Conservation (phyloP, 441 rosid species). For the Gossypium schwendimanii region DNA sequence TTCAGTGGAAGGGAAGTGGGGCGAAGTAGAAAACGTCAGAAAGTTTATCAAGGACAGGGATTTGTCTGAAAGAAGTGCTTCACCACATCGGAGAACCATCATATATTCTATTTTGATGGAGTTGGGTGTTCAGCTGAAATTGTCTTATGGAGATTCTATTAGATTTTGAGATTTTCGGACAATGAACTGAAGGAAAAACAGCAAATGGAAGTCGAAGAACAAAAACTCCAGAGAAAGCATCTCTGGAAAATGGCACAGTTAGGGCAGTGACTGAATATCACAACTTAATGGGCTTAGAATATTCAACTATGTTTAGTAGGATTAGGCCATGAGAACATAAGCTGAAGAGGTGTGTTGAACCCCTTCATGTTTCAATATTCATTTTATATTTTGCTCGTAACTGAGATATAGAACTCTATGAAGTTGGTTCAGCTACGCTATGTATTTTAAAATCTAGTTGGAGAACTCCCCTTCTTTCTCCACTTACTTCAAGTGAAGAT, state of each 20-base stretch:
- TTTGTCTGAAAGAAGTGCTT: slow-evolving; percentile 21
- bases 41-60: slow-evolving; percentile 28
- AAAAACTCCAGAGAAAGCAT: background rate
- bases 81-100: slow-evolving; percentile 21
- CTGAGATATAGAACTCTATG: background rate
- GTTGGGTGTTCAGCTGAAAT: slow-evolving; percentile 31
- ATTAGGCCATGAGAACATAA: background rate
- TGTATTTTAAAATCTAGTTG: background rate
- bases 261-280: background rate
- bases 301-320: slow-evolving; percentile 5
- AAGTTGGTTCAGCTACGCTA: background rate
- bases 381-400: background rate
- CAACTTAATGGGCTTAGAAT: background rate
- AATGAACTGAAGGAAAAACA: background rate
- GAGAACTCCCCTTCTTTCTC: background rate
- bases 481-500: background rate
- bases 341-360: slow-evolving; percentile 5
- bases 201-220: background rate
- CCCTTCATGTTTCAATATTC: background rate
- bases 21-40: slow-evolving; percentile 32
- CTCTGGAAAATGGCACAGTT: background rate
- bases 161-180: background rate
- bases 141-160: slow-evolving; percentile 12
- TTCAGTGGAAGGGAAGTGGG: slow-evolving; percentile 36
- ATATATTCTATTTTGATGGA: slow-evolving; percentile 37